phyloP scores from a whole-genome alignment of 768 basidiomycete genomes.

The Tephrocybe sp. region DNA sequence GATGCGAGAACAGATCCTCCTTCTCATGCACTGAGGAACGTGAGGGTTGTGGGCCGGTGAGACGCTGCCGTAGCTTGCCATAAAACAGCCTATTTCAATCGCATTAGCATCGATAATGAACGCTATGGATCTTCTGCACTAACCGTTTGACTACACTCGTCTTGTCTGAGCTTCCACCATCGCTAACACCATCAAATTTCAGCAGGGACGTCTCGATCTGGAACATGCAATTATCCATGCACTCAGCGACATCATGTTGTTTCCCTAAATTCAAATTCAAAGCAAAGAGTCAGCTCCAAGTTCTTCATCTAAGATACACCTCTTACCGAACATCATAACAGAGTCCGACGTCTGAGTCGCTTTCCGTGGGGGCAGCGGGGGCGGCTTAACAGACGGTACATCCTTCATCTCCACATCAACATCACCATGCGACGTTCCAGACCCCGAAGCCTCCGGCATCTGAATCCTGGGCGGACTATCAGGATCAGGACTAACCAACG shows the following conservation, averaged over 20 bases:
- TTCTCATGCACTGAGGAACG: conserved; percentile 72
- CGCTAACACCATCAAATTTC: conserved; percentile 59
- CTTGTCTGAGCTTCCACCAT: conserved; percentile 49
- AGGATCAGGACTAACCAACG: conserved; percentile 16
- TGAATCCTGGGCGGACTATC: conserved; percentile 21
- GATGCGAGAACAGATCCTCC: conserved; percentile 90
- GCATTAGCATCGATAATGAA: not conserved
- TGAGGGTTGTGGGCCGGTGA: conserved; percentile 38
- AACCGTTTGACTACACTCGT: conserved; percentile 84
- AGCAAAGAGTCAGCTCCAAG: not conserved
- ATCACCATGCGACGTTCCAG: conserved; percentile 19
- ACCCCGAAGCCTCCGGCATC: conserved; percentile 31
- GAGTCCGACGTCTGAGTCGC: conserved; percentile 58
- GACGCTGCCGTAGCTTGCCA: conserved; percentile 70
- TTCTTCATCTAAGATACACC: not conserved
- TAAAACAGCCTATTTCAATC: conserved; percentile 62
- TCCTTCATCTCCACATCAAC: conserved; percentile 35
- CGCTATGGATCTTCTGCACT: not conserved
- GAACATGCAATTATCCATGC: conserved; percentile 99
- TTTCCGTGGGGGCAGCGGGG: conserved; percentile 57
- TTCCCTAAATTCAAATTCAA: conserved; percentile 50
- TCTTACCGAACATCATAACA: conserved; percentile 87
- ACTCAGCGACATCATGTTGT: conserved; percentile 98
- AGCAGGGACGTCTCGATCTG: conserved; percentile 93
- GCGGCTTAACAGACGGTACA: conserved; percentile 36